Base-by-base conservation (phyloP, 139 green algal species). In the Ulvella scutata region DNA sequence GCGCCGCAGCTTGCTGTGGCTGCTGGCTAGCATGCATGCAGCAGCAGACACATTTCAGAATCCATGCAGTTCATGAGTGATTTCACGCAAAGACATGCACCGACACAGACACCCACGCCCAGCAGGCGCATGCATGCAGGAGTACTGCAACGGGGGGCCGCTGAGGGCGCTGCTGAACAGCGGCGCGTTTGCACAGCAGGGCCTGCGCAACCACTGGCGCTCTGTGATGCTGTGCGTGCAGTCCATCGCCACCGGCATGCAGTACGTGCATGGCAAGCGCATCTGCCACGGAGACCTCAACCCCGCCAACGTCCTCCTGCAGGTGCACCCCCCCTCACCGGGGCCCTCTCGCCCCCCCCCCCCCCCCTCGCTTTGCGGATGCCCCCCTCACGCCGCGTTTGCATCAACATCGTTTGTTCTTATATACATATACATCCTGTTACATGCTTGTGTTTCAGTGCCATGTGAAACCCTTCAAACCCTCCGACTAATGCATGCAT, bases 131-230 rank as follows among this genome's bases (percentile, higher is more conserved):
- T 67, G 51, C 51, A 67, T 67, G 51, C 51, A 67, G 72, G 77
- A 81, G 73, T 81, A 40, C 31, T 81, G 77, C 38, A 74, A 81
- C 51, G 77, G 67, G 7, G 77, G 77, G 43, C 72, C 29, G 37
- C 60, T 67, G 20, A 2, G 43, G 43, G 29, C 13, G 51, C 43
- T 3, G 36, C 35, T 77, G 33, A 6, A 37, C 35, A 21, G 17
- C 1, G 72, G 35, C 13, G 13, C 17, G 6, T 1, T 67, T n/a
- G 13, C 7, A 6, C 1, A 67, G 6, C 31, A 36, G 51, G n/a
- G 9, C n/a, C 51, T 67, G 51, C 10, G n/a, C 6, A 26, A 67
- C n/a, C 51, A 23, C 6, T 67, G 51, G 51, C 31, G 51, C 51
- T 10, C 20, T 31, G 17, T 26, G 13, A 31, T n/a, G n/a, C 6